Evolutionary conservation across 2,329 filamentous ascomycete genomes (phyloP), one percentile per base, ranked within the genome.

Genomic region (Setomelanomma holmii): DNA sequence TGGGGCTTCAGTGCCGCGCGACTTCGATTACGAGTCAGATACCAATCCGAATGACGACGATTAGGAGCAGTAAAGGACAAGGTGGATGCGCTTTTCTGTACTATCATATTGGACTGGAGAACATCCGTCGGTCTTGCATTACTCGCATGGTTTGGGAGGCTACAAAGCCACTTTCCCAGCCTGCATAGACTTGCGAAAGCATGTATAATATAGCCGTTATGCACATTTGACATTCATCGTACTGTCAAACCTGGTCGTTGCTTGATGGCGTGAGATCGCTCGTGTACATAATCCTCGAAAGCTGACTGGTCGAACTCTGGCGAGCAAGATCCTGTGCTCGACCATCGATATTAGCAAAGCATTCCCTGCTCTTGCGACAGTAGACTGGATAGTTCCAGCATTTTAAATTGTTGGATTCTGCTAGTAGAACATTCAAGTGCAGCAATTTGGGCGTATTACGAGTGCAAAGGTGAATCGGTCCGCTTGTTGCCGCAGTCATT

Each of bases 21-120:
- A 90, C 45, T 95, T 95, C 75, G 89, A 93, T 55, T 93, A 95
- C 73, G 86, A 88, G 64, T 87, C 87, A 4, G 89, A 91, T 47
- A 83, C 80, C 2, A 86, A 85, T 41, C 76, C 72, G 8, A 76
- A 77, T 22, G 76, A 74, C 24, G 67, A 72, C 49, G 63, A 77
- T 24, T 69, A 64, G 42, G 17, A 46, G 30, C 17, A 40, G 45
- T 53, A 11, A 39, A 36, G 35, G 42, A 55, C 36, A 53, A 50
- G 21, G 41, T 24, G 50, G 41, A 46, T 7, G 34, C 43, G 53
- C 46, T 57, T 61, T 56, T 36, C n/a, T 71, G 63, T 69, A 69
- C 55, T 55, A 71, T 66, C 59, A 70, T 52, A 54, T 49, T 56
- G 59, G 46, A 43, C 49, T 56, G 52, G 44, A 39, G 40, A 24